Conservation (phyloP, 2,329 filamentous ascomycete genomes). For the Calycina herbarum region DNA sequence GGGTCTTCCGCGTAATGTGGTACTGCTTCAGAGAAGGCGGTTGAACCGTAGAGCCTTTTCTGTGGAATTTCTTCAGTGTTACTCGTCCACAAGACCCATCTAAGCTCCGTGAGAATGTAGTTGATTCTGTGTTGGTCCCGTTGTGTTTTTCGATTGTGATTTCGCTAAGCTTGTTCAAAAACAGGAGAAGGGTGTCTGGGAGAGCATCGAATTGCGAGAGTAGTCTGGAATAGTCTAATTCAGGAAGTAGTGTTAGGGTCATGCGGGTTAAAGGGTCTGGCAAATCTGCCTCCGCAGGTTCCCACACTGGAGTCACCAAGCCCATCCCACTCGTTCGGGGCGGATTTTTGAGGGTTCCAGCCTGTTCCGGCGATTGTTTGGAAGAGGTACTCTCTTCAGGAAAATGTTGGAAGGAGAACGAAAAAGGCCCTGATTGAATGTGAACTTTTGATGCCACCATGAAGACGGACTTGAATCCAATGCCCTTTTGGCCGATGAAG, state of each 20-base stretch:
- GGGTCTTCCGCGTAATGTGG: slow-evolving; percentile 14
- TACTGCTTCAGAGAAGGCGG: slow-evolving; percentile 9
- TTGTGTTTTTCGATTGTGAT: slow-evolving; percentile 12
- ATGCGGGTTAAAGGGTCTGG: slow-evolving; percentile 15
- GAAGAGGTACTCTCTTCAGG: slow-evolving; percentile 21
- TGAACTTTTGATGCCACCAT: slow-evolving; percentile 38
- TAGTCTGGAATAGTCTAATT: slow-evolving; percentile 15
- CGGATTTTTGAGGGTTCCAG: too few relatives aligned
- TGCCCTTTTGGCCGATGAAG: slow-evolving; percentile 41
- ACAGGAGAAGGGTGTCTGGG: slow-evolving; percentile 15
- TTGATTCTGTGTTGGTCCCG: slow-evolving; percentile 11
- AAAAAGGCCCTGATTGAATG: slow-evolving; percentile 43
- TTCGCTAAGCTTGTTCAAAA: slow-evolving; percentile 16
- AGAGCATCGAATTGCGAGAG: slow-evolving; percentile 16
- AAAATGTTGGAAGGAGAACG: slow-evolving; percentile 43
- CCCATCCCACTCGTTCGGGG: slow-evolving; percentile 20
- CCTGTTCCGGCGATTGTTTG: too few relatives aligned
- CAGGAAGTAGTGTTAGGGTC: slow-evolving; percentile 10
- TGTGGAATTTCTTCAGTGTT: slow-evolving; percentile 12
- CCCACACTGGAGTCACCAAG: slow-evolving; percentile 14
- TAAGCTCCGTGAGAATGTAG: slow-evolving; percentile 13
- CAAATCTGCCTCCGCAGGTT: slow-evolving; percentile 14
- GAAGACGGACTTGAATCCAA: slow-evolving; percentile 42
- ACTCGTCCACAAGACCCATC: slow-evolving; percentile 11
- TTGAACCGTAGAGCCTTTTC: slow-evolving; percentile 8